Evolutionary conservation across 2,329 filamentous ascomycete species (phyloP).

Genomic region (Clonostachys rosea): DNA sequence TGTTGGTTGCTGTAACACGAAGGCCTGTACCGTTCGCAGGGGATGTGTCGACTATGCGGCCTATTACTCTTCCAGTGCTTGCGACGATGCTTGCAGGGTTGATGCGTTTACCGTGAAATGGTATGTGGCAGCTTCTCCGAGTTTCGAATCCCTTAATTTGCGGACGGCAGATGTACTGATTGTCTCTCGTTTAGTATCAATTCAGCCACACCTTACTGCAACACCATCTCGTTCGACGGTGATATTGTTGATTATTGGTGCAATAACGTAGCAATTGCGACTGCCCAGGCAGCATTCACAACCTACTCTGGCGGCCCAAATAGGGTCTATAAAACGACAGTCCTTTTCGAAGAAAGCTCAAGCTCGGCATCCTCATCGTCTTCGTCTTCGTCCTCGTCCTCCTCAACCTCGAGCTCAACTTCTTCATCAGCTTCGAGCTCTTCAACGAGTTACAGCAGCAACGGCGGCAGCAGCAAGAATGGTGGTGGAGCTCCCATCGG

Average conservation of each 20-base stretch:
- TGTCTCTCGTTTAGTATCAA: constrained; percentile 23
- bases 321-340: constrained; percentile 6
- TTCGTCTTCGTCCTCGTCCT: too few relatives aligned
- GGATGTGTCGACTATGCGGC: constrained; percentile 31
- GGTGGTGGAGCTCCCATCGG: constrained; percentile 18
- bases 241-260: constrained; percentile 40
- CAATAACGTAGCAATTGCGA: constrained; percentile 21
- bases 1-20: constrained; percentile 34
- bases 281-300: constrained; percentile 27
- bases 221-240: constrained; percentile 34
- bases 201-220: constrained; percentile 30
- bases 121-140: constrained; percentile 17
- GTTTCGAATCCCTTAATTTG: neutral
- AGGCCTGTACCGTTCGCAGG: constrained; percentile 23
- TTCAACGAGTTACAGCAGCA: neutral
- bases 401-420: constrained; percentile 6
- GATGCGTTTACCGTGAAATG: constrained; percentile 40
- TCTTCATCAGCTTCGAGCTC: too few relatives aligned
- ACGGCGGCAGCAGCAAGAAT: constrained; percentile 1
- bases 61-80: constrained; percentile 25
- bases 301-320: constrained; percentile 22
- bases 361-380: too few relatives aligned
- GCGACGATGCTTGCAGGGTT: constrained; percentile 30
- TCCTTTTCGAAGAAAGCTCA: too few relatives aligned
- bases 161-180: neutral